phyloP scores from a whole-genome alignment of 192 early-diverging fungal genomes.

The Haplosporangium gracile region DNA sequence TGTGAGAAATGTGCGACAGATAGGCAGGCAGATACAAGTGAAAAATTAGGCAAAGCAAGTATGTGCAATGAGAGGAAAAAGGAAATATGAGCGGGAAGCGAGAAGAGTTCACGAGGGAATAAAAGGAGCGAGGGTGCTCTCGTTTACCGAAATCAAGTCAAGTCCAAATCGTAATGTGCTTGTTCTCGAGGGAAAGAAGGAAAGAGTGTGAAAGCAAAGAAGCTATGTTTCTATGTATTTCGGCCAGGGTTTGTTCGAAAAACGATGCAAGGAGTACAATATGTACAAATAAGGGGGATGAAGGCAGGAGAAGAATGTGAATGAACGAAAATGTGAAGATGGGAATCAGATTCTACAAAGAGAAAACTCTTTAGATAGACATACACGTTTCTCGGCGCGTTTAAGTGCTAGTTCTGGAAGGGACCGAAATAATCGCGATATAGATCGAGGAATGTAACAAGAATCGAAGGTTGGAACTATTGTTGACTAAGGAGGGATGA shows the following conservation, averaged over 20 bases:
- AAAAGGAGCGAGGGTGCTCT: not conserved
- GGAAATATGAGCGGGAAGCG: not conserved
- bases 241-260: not conserved
- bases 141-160: not conserved
- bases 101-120: not conserved
- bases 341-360: not conserved
- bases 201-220: too few species aligned
- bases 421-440: not conserved
- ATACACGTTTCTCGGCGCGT: too few species aligned
- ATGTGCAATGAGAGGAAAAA: not conserved
- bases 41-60: not conserved
- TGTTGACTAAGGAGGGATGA: not conserved
- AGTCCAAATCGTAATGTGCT: not conserved
- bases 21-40: not conserved
- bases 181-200: not conserved
- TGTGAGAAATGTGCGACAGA: not conserved
- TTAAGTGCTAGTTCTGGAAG: not conserved
- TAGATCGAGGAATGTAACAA: not conserved
- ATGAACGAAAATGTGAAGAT: not conserved
- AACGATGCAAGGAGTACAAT: not conserved
- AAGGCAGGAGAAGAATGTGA: not conserved
- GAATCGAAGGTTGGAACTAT: not conserved
- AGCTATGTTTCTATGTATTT: too few species aligned
- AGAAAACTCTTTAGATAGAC: not conserved
- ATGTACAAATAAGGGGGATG: not conserved